phyloP scores from a whole-genome alignment of 2,329 filamentous ascomycete genomes.

The Scortechinia acanthostroma region DNA sequence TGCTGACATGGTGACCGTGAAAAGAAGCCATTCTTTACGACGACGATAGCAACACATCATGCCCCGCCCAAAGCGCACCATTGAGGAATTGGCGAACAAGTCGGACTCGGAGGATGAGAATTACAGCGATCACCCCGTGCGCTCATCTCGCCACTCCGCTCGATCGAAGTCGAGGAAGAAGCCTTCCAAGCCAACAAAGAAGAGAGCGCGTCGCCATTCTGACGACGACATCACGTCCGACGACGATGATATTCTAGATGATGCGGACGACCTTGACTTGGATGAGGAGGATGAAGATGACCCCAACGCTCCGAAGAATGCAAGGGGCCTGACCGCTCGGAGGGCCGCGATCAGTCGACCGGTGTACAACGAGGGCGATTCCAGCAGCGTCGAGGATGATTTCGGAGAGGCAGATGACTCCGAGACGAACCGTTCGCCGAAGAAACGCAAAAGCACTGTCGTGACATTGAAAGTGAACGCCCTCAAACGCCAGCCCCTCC shows the following conservation, averaged over 20 bases:
- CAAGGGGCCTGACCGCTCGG: constrained; percentile 37
- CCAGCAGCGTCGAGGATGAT: constrained; percentile 24
- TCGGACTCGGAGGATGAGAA: constrained; percentile 34
- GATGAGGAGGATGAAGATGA: constrained; percentile 33
- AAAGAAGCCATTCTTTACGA: no score
- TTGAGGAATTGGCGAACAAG: constrained; percentile 29
- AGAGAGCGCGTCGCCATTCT: constrained; percentile 36
- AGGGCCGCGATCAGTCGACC: constrained; percentile 6
- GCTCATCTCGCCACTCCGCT: background rate
- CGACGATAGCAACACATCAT: no score
- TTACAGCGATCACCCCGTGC: constrained; percentile 17
- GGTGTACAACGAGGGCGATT: constrained; percentile 38
- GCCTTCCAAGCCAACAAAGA: constrained; percentile 24
- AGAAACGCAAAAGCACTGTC: constrained; percentile 15
- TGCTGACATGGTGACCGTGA: no score
- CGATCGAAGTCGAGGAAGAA: constrained; percentile 7
- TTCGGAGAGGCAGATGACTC: constrained; percentile 15
- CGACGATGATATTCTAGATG: constrained; percentile 32
- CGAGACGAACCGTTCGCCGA: constrained; percentile 8
- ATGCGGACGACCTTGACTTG: constrained; percentile 26
- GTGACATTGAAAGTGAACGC: constrained; percentile 8
- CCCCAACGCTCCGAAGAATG: constrained; percentile 36
- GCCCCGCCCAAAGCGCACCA: constrained; percentile 24
- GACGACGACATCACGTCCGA: constrained; percentile 45
- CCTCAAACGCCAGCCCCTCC: constrained; percentile 4